These are phyloP conservation scores for Craterostigma plantagineum DNA, from an alignment of 257 asterid genomes.

Conservation along the genomic window DNA sequence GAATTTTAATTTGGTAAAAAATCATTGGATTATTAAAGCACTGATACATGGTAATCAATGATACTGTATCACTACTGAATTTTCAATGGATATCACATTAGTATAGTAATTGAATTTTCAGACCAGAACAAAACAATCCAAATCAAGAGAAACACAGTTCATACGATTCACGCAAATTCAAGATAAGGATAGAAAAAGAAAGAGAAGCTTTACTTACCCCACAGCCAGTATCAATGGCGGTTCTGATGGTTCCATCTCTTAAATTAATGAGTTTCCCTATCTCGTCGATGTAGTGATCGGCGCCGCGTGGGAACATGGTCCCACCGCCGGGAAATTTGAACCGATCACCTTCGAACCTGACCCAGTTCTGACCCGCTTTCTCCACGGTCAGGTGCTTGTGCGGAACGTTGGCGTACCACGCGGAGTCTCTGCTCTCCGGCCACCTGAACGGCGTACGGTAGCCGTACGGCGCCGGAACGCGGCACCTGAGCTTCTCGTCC, in stretches of 20 bases:
- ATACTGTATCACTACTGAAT: too few species aligned
- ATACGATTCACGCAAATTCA: background rate
- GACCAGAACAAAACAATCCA: background rate
- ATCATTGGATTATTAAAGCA: background rate
- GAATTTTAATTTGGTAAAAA: too few species aligned
- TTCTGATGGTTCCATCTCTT: constrained; percentile 45
- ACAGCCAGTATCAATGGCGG: constrained; percentile 91
- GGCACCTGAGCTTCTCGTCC: constrained; percentile 32
- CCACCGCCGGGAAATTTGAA: constrained; percentile 91
- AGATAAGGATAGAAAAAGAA: background rate
- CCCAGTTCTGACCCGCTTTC: constrained; percentile 95
- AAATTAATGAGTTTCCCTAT: constrained; percentile 63
- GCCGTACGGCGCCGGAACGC: constrained; percentile 79
- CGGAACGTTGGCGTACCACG: constrained; percentile 88
- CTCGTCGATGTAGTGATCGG: constrained; percentile 66
- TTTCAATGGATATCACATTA: too few species aligned
- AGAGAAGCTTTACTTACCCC: constrained; percentile 33
- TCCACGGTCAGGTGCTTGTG: constrained; percentile 91
- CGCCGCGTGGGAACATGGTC: constrained; percentile 95
- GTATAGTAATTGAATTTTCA: too few species aligned
- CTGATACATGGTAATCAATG: too few species aligned
- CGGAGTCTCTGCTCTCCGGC: constrained; percentile 71
- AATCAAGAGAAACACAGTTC: background rate
- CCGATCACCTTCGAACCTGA: constrained; percentile 67
- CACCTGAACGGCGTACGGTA: constrained; percentile 62